These are phyloP conservation scores for Gossypium raimondii DNA, from an alignment of 345 rosid species.

Conservation along the genomic window DNA sequence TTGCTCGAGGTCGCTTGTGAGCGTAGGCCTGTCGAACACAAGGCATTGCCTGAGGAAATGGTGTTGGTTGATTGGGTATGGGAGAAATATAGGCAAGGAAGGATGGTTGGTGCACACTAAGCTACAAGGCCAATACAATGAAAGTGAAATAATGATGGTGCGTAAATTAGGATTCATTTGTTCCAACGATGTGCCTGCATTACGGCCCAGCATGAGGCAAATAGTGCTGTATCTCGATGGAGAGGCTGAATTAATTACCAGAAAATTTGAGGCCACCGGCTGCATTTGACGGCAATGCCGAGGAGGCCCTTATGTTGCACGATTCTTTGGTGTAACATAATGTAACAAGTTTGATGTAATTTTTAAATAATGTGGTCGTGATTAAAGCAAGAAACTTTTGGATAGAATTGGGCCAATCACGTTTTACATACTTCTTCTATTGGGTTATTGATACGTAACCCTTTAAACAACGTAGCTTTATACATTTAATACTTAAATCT, in stretches of 20 bases:
- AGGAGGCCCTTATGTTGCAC: no score
- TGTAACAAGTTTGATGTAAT: no score
- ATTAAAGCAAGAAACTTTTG: no score
- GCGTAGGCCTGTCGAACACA: slow-evolving; percentile 72
- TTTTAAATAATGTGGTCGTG: no score
- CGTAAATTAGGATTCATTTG: slow-evolving; percentile 71
- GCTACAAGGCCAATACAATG: slow-evolving; percentile 37
- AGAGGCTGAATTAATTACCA: slow-evolving; percentile 35
- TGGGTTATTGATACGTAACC: no score
- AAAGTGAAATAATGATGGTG: slow-evolving; percentile 43
- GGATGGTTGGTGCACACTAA: slow-evolving; percentile 46
- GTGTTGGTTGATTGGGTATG: slow-evolving; percentile 80
- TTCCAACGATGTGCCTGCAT: slow-evolving; percentile 43
- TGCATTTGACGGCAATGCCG: not conserved
- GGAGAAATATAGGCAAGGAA: slow-evolving; percentile 46
- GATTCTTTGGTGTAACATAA: no score
- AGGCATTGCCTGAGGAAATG: slow-evolving; percentile 70
- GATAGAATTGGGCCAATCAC: no score
- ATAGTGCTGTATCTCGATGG: slow-evolving; percentile 61
- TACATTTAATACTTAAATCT: no score
- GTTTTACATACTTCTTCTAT: no score
- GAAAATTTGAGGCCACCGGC: slow-evolving; percentile 19
- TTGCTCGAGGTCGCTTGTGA: slow-evolving; percentile 74
- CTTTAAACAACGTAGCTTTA: no score
- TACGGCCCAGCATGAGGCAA: slow-evolving; percentile 68